Conservation (phyloP, 192 early-diverging fungal species). For the Allomyces macrogynus region DNA sequence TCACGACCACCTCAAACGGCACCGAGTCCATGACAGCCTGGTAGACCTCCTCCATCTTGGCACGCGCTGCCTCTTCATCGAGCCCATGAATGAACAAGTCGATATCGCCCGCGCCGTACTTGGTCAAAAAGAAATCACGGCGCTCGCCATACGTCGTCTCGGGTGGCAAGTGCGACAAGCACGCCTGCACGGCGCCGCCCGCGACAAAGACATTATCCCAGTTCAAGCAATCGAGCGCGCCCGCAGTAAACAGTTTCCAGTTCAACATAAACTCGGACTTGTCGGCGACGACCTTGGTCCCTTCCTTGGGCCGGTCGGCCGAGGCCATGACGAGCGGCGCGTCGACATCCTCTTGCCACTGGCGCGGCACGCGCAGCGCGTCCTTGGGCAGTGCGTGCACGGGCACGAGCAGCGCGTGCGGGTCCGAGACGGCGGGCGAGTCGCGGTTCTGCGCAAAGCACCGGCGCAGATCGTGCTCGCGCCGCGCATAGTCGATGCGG, state of each 20-base stretch:
- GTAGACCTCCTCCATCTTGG: conserved; percentile 12
- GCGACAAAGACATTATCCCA: conserved; percentile 13
- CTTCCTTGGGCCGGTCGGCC: not conserved
- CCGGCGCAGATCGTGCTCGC: not conserved
- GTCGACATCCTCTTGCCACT: not conserved
- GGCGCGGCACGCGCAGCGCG: not conserved
- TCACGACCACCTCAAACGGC: conserved; percentile 8
- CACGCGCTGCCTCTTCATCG: conserved; percentile 9
- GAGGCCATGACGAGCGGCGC: conserved; percentile 9
- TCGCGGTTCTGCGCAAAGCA: not conserved
- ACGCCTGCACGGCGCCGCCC: conserved; percentile 10
- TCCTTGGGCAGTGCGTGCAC: not conserved
- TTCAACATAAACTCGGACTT: conserved; percentile 11
- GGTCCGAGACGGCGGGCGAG: not conserved
- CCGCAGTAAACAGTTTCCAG: conserved; percentile 13
- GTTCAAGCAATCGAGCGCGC: conserved; percentile 4
- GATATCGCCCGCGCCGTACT: conserved; percentile 9
- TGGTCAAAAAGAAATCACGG: conserved; percentile 7
- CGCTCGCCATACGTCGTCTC: not conserved
- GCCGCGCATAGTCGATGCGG: not conserved
- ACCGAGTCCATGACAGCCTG: conserved; percentile 1
- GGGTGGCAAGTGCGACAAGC: conserved; percentile 6
- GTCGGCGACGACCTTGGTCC: conserved; percentile 1
- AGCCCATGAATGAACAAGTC: conserved; percentile 14
- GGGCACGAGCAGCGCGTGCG: not conserved